phyloP scores from a whole-genome alignment of 179 eudicot species.

The Silene vulgaris region DNA sequence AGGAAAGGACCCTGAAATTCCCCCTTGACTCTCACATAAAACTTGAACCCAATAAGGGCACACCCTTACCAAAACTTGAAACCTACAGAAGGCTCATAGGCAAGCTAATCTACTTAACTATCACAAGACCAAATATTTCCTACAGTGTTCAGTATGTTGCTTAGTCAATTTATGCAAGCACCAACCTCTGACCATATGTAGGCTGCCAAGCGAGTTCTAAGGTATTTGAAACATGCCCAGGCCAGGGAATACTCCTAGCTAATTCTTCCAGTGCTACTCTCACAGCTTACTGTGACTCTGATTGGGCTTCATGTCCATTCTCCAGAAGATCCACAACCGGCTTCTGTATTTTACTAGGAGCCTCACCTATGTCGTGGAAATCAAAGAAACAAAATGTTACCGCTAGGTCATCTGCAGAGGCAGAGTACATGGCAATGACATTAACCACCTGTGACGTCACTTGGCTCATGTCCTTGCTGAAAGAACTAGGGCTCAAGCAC shows the following conservation, averaged over 20 bases:
- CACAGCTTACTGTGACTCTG: too few relatives aligned
- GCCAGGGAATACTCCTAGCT: not conserved
- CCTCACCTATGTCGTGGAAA: not conserved
- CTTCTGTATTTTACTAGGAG: not conserved
- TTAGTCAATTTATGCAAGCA: not conserved
- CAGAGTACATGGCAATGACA: conserved; percentile 8
- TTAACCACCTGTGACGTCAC: not conserved
- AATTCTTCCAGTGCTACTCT: not conserved
- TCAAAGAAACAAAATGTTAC: not conserved
- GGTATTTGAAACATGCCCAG: not conserved
- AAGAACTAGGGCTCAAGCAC: not conserved
- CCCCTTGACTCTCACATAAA: too few relatives aligned
- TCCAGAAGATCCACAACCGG: not conserved
- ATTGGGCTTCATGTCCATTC: too few relatives aligned
- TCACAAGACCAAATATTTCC: not conserved
- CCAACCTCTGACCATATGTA: not conserved
- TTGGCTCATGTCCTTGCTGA: not conserved
- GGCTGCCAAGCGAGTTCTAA: not conserved
- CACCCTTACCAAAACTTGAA: too few relatives aligned
- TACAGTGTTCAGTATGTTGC: not conserved
- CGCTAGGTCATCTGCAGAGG: not conserved
- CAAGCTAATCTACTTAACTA: not conserved
- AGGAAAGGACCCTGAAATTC: too few relatives aligned
- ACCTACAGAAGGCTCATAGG: not conserved
- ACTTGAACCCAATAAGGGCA: too few relatives aligned